Conservation (phyloP, 768 basidiomycete species). For the Suillus americanus region DNA sequence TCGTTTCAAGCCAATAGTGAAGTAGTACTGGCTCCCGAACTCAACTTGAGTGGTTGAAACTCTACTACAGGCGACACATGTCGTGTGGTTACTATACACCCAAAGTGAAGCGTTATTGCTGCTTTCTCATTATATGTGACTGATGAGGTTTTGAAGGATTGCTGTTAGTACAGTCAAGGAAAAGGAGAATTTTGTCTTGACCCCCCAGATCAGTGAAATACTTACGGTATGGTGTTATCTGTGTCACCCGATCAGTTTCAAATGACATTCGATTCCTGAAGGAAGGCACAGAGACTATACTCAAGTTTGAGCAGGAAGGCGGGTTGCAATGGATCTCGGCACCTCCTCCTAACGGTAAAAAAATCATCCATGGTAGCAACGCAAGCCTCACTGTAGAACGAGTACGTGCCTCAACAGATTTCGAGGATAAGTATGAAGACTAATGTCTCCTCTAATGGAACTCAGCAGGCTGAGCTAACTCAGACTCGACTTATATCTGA, state of each 20-base stretch:
- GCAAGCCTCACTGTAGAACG: background rate
- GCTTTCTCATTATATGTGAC: background rate
- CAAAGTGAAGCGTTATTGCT: background rate
- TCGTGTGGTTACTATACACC: background rate
- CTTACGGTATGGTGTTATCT: background rate
- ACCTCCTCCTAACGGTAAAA: background rate
- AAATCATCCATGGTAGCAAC: background rate
- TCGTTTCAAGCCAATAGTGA: background rate
- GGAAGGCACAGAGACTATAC: background rate
- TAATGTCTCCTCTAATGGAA: background rate
- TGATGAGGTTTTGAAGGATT: background rate
- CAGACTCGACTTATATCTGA: background rate
- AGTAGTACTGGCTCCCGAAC: background rate
- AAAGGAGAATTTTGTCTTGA: background rate
- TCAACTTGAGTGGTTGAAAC: background rate
- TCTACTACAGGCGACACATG: background rate
- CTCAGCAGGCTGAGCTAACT: background rate
- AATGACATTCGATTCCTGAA: background rate
- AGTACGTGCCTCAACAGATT: background rate
- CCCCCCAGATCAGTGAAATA: background rate
- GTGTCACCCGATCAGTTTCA: background rate
- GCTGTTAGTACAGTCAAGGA: background rate
- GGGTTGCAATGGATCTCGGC: background rate
- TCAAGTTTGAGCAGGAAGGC: background rate
- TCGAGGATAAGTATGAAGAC: background rate